Conservation (phyloP, 306 rosid genomes). For the Ochetophila trinervis region DNA sequence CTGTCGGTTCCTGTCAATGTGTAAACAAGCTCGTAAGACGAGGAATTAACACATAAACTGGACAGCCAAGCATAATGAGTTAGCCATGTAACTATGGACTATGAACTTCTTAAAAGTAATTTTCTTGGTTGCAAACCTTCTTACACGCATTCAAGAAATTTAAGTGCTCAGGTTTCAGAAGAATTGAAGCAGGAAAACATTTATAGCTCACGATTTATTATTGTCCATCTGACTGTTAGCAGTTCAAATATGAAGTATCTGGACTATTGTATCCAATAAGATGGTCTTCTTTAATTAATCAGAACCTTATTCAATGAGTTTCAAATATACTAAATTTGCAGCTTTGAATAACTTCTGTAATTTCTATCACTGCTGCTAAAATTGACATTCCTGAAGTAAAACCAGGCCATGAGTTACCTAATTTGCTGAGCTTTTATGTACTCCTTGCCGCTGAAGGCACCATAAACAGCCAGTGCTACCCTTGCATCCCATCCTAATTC, state of each 20-base stretch:
- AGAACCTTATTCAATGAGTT: not conserved
- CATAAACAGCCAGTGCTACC: conserved; percentile 72
- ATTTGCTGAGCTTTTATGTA: conserved; percentile 84
- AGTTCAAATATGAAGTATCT: not conserved
- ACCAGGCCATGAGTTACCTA: conserved; percentile 39
- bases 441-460: conserved; percentile 75
- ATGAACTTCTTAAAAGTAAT: not conserved
- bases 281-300: not conserved
- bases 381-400: no score
- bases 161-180: no score
- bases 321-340: not conserved
- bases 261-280: not conserved
- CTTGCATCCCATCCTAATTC: conserved; percentile 93
- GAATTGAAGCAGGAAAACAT: no score
- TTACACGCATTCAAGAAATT: no score
- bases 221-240: no score
- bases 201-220: no score
- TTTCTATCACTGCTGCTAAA: not conserved
- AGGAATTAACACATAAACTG: not conserved
- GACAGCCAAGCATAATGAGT: not conserved
- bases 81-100: not conserved
- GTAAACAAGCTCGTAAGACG: not conserved
- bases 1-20: conserved; percentile 74
- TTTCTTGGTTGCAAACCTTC: no score
- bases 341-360: not conserved